A percentile compares a stretch with the other conserved stretches of the same genome.
phyloP scores from a whole-genome alignment of 148 eudicot genomes.

The Camellia lanceoleosa region DNA sequence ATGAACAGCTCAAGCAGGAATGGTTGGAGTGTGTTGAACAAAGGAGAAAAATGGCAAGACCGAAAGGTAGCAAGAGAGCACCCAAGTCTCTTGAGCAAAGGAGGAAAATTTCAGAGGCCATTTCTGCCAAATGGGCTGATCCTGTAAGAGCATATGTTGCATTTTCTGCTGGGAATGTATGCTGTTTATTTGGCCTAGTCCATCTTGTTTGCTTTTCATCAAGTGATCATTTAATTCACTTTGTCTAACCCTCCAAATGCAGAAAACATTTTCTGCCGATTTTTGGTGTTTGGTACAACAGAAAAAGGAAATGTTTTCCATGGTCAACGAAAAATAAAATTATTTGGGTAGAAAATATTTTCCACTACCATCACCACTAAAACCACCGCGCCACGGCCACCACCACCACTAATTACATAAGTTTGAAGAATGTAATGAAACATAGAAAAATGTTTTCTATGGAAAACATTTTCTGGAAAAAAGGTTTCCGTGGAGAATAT shows the following conservation, averaged over 20 bases:
- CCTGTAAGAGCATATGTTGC: constrained; percentile 54
- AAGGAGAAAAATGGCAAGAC: constrained; percentile 41
- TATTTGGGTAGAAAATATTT: no score
- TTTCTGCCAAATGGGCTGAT: constrained; percentile 96
- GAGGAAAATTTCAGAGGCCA: constrained; percentile 77
- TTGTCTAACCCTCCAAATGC: not conserved
- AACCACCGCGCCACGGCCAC: no score
- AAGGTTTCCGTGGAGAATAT: no score
- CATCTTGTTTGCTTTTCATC: not conserved
- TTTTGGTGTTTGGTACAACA: no score
- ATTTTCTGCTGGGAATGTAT: constrained; percentile 1
- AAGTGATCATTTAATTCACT: not conserved
- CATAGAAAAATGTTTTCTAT: no score
- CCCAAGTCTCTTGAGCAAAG: constrained; percentile 85
- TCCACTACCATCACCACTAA: no score
- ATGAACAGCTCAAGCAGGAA: constrained; percentile 56
- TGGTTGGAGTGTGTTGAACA: constrained; percentile 65
- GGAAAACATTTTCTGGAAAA: no score
- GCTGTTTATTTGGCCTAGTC: not conserved
- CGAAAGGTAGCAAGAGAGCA: constrained; percentile 63
- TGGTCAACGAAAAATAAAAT: no score
- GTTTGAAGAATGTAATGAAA: no score
- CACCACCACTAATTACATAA: no score
- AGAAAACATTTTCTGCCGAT: no score
- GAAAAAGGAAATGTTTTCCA: no score